phyloP scores from a whole-genome alignment of 768 basidiomycete genomes.

The Basidioascus undulatus region DNA sequence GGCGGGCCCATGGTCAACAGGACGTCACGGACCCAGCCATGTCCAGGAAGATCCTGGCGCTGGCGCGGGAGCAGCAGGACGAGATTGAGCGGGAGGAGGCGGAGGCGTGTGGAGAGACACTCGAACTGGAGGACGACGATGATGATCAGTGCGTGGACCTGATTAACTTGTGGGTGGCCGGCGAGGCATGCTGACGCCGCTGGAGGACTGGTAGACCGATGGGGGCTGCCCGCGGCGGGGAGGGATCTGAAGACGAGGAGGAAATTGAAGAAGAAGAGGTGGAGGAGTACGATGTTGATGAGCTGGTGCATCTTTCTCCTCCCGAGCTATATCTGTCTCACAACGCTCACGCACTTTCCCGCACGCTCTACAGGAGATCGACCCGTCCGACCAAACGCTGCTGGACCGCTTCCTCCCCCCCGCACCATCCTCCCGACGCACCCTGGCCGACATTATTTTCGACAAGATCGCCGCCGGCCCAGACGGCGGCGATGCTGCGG shows the following conservation, averaged over 20 bases:
- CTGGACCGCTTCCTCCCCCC: slow-evolving; percentile 58
- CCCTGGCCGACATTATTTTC: slow-evolving; percentile 91
- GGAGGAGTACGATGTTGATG: slow-evolving; percentile 11
- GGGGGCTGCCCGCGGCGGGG: no score
- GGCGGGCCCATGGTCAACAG: slow-evolving; percentile 20
- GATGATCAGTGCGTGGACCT: slow-evolving; percentile 8
- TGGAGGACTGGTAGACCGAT: no score
- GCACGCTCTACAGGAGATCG: slow-evolving; percentile 34
- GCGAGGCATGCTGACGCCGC: no score
- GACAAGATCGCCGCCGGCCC: slow-evolving; percentile 43
- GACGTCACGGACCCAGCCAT: slow-evolving; percentile 52
- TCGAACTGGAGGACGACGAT: slow-evolving; percentile 14
- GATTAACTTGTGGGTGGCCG: no score
- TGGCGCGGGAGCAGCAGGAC: slow-evolving; percentile 80
- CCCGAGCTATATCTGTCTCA: background rate
- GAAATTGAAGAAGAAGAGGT: slow-evolving; percentile 15
- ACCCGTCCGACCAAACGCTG: slow-evolving; percentile 64
- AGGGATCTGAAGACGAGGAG: slow-evolving; percentile 6
- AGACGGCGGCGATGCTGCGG: background rate
- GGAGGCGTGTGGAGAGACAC: no score
- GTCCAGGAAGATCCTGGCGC: slow-evolving; percentile 66
- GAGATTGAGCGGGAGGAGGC: no score
- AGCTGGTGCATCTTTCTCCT: slow-evolving; percentile 4
- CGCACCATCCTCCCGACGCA: slow-evolving; percentile 50
- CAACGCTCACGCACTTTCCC: slow-evolving; percentile 1